A percentile compares a stretch with the other conserved stretches of the same genome.
These are phyloP conservation scores for Heterobasidion irregulare DNA, from an alignment of 1,284 basidiomycete species.

Conservation along the genomic window DNA sequence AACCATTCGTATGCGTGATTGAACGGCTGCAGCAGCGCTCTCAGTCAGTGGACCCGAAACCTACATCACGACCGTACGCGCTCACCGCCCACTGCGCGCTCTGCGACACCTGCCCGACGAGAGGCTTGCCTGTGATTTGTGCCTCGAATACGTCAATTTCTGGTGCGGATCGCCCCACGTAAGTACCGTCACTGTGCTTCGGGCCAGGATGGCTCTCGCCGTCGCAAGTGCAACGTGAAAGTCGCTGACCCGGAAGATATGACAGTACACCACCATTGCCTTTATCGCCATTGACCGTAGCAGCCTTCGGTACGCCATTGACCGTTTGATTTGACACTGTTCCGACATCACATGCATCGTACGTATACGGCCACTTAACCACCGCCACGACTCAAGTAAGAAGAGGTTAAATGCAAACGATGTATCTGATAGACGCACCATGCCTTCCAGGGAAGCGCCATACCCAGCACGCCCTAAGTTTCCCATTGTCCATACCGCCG, in stretches of 20 bases:
- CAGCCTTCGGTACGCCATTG: constrained; percentile 27
- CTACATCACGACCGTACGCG: neutral
- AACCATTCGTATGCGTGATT: constrained; percentile 32
- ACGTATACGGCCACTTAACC: constrained; percentile 46
- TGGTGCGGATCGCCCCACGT: constrained; percentile 40
- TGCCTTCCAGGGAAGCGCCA: constrained; percentile 51
- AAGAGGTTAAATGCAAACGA: neutral
- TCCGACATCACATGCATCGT: constrained; percentile 49
- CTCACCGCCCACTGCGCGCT: constrained; percentile 7
- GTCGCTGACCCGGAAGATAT: constrained; percentile 38
- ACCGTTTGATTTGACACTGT: constrained; percentile 43
- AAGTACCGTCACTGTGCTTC: constrained; percentile 36
- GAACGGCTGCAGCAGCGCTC: constrained; percentile 29
- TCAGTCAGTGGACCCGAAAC: too few species aligned
- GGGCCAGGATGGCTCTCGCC: constrained; percentile 51
- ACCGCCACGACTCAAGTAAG: neutral
- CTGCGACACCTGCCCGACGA: constrained; percentile 3
- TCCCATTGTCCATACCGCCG: constrained; percentile 40
- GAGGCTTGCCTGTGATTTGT: constrained; percentile 16
- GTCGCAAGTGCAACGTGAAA: constrained; percentile 49
- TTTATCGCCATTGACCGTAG: constrained; percentile 34
- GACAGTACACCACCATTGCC: constrained; percentile 24
- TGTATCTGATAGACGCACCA: constrained; percentile 18
- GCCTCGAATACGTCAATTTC: constrained; percentile 41
- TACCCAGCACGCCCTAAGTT: constrained; percentile 52